Evolutionary conservation across 352 stramenopile genomes (phyloP).

Genomic region (Phytophthora rubi): DNA sequence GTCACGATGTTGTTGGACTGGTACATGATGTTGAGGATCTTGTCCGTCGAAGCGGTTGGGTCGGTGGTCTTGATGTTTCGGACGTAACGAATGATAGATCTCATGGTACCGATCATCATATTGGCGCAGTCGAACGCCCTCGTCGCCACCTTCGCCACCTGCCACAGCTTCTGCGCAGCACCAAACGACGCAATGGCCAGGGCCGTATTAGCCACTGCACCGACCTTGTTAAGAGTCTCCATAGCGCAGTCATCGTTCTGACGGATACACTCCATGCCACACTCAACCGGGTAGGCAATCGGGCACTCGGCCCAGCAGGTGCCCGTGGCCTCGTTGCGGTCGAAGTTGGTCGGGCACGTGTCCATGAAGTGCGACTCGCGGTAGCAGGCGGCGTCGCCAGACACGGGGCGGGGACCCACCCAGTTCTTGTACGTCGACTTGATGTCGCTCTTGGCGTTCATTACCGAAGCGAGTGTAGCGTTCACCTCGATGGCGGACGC

Average conservation of each 20-base stretch:
- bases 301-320: slow-evolving; percentile 56
- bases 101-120: slow-evolving; percentile 35
- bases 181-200: slow-evolving; percentile 35
- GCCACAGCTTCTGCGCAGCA: slow-evolving; percentile 34
- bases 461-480: slow-evolving; percentile 14
- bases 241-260: slow-evolving; percentile 53
- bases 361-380: slow-evolving; percentile 37
- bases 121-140: slow-evolving; percentile 45
- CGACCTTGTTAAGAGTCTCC: slow-evolving; percentile 38
- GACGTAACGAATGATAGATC: slow-evolving; percentile 25
- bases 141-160: slow-evolving; percentile 34
- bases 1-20: slow-evolving; percentile 55
- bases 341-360: slow-evolving; percentile 38
- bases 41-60: slow-evolving; percentile 40
- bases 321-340: slow-evolving; percentile 37
- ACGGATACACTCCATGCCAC: slow-evolving; percentile 54
- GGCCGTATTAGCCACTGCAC: slow-evolving; percentile 29
- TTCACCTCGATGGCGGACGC: slow-evolving; percentile 11
- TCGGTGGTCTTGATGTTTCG: slow-evolving; percentile 31
- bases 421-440: slow-evolving; percentile 36
- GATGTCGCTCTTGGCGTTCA: slow-evolving; percentile 21
- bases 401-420: slow-evolving; percentile 35
- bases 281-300: slow-evolving; percentile 59
- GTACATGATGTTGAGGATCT: slow-evolving; percentile 47
- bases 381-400: slow-evolving; percentile 41